Base-by-base conservation (phyloP, 75 land plant species). In the Cryptomeria japonica region DNA sequence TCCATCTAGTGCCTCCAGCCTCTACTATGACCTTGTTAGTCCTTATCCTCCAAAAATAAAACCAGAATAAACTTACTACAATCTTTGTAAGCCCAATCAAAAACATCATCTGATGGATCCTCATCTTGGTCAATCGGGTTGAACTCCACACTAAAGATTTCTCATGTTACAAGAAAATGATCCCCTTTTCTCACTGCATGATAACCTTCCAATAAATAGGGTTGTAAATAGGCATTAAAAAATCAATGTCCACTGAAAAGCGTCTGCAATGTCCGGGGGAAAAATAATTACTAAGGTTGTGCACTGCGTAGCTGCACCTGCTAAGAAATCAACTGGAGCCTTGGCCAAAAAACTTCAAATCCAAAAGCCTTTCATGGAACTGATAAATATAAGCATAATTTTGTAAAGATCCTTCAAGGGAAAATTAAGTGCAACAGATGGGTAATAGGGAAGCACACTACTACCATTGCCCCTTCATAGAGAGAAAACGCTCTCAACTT, bases 381-480 rank as follows among this genome's bases (percentile, higher is more conserved):
- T 88, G 88, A 42, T 90, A 88, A 75, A 90, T 31, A 89, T 89
- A 32, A 98, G 86, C 53, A 96, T 88, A 64, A 88, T 90, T 76
- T 92, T 92, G 87, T 96, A 98, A 53, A 96, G 90, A 91, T 96
- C 99, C 99, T 97, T 98, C 89, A 97, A 94, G 34, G 99, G 95
- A 91, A 98, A 98, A 88, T 97, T 98, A 91, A 98, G 97, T 42
- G 99, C 99, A 38, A 97, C 95, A 10, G 99, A 98, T 55, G 99
- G 99, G 72, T 98, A 98, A 87, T 98, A 95, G 0, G 97, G 88
- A 31, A 98, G 86, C 51, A 98, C 96, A 88, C 99, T 93, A 88
- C 94, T 98, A 9, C 95, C 96, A 89, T 98, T 98, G 25, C 99
- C 99, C 79, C 99, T 88, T 99, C 99, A 98, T 0, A 98, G 89